Evolutionary conservation across 768 basidiomycete genomes (phyloP).

Genomic region (Strobilomyces confusus): DNA sequence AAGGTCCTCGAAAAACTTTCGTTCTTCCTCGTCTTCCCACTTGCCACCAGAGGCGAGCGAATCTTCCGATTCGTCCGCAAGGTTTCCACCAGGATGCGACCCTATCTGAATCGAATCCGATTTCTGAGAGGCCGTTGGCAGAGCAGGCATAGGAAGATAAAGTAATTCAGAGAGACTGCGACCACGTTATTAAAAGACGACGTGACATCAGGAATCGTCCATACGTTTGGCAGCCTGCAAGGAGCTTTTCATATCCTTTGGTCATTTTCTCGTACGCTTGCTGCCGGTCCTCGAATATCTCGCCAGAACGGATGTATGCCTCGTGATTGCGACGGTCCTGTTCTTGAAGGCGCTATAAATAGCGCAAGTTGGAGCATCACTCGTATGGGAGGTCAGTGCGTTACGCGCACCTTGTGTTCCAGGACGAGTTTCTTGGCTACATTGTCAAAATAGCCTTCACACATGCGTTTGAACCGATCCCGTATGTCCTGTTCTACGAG

Average conservation of each 20-base stretch:
- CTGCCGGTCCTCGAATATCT: conserved; percentile 98
- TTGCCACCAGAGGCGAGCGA: conserved; percentile 62
- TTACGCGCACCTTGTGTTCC: conserved; percentile 72
- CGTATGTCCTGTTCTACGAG: conserved; percentile 83
- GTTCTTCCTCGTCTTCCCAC: conserved; percentile 98
- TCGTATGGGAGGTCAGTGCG: neutral
- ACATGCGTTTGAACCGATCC: conserved; percentile 88
- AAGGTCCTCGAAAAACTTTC: conserved; percentile 89
- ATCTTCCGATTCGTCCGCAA: conserved; percentile 58
- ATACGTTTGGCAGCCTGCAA: conserved; percentile 84
- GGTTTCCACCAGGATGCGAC: conserved; percentile 36
- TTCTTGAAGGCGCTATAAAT: conserved; percentile 81
- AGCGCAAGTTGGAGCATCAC: neutral
- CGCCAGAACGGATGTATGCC: conserved; percentile 97
- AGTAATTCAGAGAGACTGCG: conserved; percentile 87
- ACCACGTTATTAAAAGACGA: conserved; percentile 7
- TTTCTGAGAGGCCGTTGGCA: conserved; percentile 82
- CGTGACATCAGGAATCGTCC: conserved; percentile 21
- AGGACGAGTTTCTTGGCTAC: conserved; percentile 89
- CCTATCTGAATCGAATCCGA: conserved; percentile 80
- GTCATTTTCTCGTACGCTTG: conserved; percentile 99
- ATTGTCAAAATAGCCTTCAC: conserved; percentile 88
- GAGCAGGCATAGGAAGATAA: conserved; percentile 69
- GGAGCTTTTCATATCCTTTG: conserved; percentile 87
- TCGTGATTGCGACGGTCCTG: conserved; percentile 97